A percentile compares a stretch with the other conserved stretches of the same genome.
These are phyloP conservation scores for Prototheca wickerhamii DNA, from an alignment of 163 green algal species.

Conservation along the genomic window DNA sequence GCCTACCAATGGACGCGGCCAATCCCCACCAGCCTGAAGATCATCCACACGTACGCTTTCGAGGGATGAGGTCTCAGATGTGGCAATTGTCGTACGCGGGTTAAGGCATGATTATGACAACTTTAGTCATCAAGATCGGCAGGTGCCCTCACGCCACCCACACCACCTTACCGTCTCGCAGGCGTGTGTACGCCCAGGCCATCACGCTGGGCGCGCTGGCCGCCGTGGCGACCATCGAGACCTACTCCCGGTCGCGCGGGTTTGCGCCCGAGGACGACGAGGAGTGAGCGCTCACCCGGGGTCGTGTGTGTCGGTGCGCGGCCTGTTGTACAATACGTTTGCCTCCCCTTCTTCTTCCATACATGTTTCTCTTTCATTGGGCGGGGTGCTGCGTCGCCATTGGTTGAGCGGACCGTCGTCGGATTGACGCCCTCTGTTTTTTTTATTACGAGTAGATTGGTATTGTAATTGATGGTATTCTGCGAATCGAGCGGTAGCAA, in stretches of 20 bases:
- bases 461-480: too few relatives aligned
- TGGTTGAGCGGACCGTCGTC: too few relatives aligned
- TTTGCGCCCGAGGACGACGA: slow-evolving; percentile 2
- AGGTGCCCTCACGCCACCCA: background rate
- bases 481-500: too few relatives aligned
- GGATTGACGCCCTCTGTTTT: too few relatives aligned
- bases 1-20: slow-evolving; percentile 47
- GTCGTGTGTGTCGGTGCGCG: too few relatives aligned
- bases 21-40: slow-evolving; percentile 44
- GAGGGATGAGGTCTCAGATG: too few relatives aligned
- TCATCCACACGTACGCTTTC: slow-evolving; percentile 44
- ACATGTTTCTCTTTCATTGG: too few relatives aligned
- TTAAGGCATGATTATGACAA: background rate
- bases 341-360: too few relatives aligned
- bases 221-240: slow-evolving; percentile 20
- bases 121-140: background rate
- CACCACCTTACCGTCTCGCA: background rate
- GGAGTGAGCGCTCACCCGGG: too few relatives aligned
- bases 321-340: too few relatives aligned
- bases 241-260: slow-evolving; percentile 15
- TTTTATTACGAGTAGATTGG: too few relatives aligned
- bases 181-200: slow-evolving; percentile 19
- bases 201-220: slow-evolving; percentile 36
- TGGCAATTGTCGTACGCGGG: background rate
- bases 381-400: too few relatives aligned